Percentiles rank a stretch among this genome's conserved stretches.
phyloP scores from a whole-genome alignment of 2,329 filamentous ascomycete genomes.

The Trichoderma harzianum region DNA sequence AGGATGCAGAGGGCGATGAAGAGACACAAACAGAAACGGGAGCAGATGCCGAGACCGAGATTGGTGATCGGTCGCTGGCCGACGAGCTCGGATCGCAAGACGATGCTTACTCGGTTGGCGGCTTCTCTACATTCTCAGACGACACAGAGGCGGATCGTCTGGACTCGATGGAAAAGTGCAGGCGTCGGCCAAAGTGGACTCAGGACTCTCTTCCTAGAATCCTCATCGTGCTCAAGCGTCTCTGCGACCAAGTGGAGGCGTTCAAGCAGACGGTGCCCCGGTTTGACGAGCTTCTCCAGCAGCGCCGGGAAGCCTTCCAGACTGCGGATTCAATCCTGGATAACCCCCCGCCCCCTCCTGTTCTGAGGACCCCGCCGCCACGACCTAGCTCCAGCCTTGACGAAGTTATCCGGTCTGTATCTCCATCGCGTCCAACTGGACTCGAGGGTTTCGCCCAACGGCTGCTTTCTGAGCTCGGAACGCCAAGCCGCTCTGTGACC shows the following conservation, averaged over 20 bases:
- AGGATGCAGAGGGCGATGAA: background rate
- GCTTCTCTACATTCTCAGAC: background rate
- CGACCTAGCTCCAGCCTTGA: slow-evolving; percentile 40
- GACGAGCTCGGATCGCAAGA: slow-evolving; percentile 12
- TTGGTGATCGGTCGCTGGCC: slow-evolving; percentile 1
- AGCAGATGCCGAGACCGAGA: slow-evolving; percentile 8
- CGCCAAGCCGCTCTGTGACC: slow-evolving; percentile 46
- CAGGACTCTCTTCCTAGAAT: slow-evolving; percentile 50
- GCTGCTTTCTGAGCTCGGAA: slow-evolving; percentile 57
- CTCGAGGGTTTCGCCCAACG: slow-evolving; percentile 62
- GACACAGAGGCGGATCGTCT: slow-evolving; percentile 36
- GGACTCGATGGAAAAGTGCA: slow-evolving; percentile 48
- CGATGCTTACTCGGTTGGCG: background rate
- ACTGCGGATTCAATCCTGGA: slow-evolving; percentile 51
- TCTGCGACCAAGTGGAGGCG: slow-evolving; percentile 59
- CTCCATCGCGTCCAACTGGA: slow-evolving; percentile 52
- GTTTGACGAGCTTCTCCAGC: slow-evolving; percentile 69
- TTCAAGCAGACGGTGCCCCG: slow-evolving; percentile 65
- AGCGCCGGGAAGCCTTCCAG: slow-evolving; percentile 61
- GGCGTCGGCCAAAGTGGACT: slow-evolving; percentile 52
- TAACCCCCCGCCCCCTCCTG: slow-evolving; percentile 31
- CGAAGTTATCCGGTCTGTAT: slow-evolving; percentile 43
- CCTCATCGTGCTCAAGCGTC: slow-evolving; percentile 53
- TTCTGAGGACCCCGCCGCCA: slow-evolving; percentile 29
- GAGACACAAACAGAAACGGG: slow-evolving; percentile 12